Percentiles rank a stretch among this genome's conserved stretches.
Conservation (phyloP, 371 early-diverging fungal genomes). For the Mucor mucedo region DNA sequence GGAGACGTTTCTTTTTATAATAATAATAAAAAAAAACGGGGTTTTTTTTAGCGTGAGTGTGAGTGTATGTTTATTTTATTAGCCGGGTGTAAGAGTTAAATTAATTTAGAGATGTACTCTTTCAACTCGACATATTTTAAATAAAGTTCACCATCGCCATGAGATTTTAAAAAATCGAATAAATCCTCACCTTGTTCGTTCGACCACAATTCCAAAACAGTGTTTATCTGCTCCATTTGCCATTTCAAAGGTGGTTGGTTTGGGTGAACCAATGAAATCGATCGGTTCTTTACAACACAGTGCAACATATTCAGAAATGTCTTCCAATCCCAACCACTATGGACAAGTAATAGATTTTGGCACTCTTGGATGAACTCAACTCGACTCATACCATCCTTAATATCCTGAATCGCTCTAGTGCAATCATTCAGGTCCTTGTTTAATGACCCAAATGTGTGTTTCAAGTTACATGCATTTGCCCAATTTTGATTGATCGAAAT, state of each 20-base stretch:
- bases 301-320: slow-evolving; percentile 28
- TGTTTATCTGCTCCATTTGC: slow-evolving; percentile 16
- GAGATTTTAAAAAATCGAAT: slow-evolving; percentile 7
- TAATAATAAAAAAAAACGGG: not conserved
- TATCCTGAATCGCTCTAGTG: slow-evolving; percentile 58
- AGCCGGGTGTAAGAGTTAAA: not conserved
- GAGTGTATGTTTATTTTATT: slow-evolving; percentile 1
- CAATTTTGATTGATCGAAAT: slow-evolving; percentile 84
- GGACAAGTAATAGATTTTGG: slow-evolving; percentile 54
- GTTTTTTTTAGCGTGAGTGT: not conserved
- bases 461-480: slow-evolving; percentile 66
- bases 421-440: slow-evolving; percentile 55
- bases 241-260: slow-evolving; percentile 18
- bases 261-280: not conserved
- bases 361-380: slow-evolving; percentile 55
- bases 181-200: slow-evolving; percentile 15
- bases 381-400: slow-evolving; percentile 49
- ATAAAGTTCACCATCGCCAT: slow-evolving; percentile 1
- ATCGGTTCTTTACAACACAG: slow-evolving; percentile 1
- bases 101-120: not conserved
- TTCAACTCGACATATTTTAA: slow-evolving; percentile 7
- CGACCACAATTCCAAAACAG: slow-evolving; percentile 17
- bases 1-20: not conserved
- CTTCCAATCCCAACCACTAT: slow-evolving; percentile 69
- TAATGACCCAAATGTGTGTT: slow-evolving; percentile 52